Percentiles rank a stretch among this genome's conserved stretches.
These are phyloP conservation scores for Ascochyta pisi DNA, from an alignment of 2,329 filamentous ascomycete genomes.

Conservation along the genomic window DNA sequence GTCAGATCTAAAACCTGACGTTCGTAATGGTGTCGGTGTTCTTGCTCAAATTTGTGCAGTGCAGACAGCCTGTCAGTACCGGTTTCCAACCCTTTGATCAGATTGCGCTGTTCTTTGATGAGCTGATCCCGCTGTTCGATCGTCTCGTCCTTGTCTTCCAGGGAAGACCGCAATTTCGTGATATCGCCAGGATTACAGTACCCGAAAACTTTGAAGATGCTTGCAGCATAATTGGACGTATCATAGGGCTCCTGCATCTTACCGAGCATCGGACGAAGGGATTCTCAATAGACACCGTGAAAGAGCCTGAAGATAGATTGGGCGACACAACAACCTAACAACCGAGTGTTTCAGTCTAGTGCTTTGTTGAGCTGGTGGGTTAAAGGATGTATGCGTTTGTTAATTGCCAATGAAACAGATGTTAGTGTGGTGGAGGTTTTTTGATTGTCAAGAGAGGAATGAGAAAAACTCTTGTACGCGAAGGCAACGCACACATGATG, in stretches of 20 bases:
- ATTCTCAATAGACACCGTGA: neutral
- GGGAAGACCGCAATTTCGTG: neutral
- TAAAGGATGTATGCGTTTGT: neutral
- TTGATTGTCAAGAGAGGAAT: neutral
- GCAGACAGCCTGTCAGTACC: neutral
- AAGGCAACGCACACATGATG: neutral
- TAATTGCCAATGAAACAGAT: neutral
- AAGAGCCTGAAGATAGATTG: neutral
- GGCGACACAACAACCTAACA: neutral
- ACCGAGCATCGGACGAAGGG: neutral
- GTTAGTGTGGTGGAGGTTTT: neutral
- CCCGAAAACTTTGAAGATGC: neutral
- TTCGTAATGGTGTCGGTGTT: neutral
- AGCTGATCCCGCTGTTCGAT: neutral
- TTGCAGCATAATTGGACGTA: neutral
- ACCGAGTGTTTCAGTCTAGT: too few species aligned
- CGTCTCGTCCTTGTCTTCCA: neutral
- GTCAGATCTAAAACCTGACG: neutral
- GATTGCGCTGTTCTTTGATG: neutral
- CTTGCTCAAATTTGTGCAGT: neutral
- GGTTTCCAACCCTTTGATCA: neutral
- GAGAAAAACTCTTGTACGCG: neutral
- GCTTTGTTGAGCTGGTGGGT: too few species aligned
- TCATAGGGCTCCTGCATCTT: neutral
- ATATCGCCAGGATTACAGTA: neutral